phyloP scores from a whole-genome alignment of 371 early-diverging fungal species.

The Mucor racemosus region DNA sequence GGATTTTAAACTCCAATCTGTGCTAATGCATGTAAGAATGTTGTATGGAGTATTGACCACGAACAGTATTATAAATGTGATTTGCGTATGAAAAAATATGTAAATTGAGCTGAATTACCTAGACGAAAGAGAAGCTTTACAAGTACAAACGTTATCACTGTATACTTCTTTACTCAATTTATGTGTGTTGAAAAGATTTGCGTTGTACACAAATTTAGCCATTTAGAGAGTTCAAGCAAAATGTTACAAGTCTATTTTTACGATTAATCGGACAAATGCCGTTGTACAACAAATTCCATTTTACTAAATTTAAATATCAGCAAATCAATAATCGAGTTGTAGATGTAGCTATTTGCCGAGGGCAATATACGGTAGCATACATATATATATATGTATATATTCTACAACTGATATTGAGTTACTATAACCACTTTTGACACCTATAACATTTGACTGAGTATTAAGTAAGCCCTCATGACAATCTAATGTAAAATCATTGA shows the following conservation, averaged over 20 bases:
- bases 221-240: not conserved
- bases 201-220: not conserved
- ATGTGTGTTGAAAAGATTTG: not conserved
- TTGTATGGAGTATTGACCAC: not conserved
- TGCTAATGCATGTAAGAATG: not conserved
- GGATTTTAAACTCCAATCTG: not conserved
- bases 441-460: not conserved
- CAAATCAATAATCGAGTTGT: not conserved
- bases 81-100: not conserved
- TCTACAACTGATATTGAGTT: not conserved
- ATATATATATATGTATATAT: not conserved
- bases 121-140: too few relatives aligned
- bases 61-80: not conserved
- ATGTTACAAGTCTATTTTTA: not conserved
- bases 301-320: not conserved
- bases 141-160: too few relatives aligned
- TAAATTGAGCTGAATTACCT: too few relatives aligned
- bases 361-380: not conserved
- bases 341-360: not conserved
- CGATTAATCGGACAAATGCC: not conserved
- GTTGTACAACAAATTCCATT: conserved; percentile 2
- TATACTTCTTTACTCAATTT: too few relatives aligned
- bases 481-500: not conserved
- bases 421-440: not conserved
- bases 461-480: not conserved